A percentile compares a stretch with the other conserved stretches of the same genome.
phyloP scores from a whole-genome alignment of 2,329 filamentous ascomycete genomes.

The Epichloe festucae region DNA sequence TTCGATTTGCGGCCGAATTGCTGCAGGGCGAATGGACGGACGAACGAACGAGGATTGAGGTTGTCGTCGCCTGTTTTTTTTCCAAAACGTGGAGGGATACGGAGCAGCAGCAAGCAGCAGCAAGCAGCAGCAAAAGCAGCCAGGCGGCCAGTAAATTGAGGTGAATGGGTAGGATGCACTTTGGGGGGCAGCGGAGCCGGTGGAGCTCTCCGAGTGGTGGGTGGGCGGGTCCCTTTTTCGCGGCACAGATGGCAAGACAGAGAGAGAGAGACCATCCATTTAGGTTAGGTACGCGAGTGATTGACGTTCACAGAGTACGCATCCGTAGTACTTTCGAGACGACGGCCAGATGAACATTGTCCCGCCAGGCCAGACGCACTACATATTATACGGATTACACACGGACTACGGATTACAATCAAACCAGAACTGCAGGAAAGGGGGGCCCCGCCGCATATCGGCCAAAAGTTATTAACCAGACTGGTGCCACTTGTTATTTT shows the following conservation, averaged over 20 bases:
- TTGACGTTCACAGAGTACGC: too few species aligned
- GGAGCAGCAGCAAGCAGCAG: neutral
- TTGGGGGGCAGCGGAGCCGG: conserved; percentile 2
- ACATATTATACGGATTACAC: too few species aligned
- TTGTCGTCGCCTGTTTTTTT: conserved; percentile 6
- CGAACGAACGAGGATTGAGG: conserved; percentile 1
- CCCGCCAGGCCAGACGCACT: too few species aligned
- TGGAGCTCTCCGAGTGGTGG: conserved; percentile 7
- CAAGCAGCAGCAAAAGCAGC: too few species aligned
- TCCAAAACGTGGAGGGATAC: conserved; percentile 1
- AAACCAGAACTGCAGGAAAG: neutral
- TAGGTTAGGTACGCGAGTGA: too few species aligned
- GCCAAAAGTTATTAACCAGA: too few species aligned
- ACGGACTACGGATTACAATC: too few species aligned
- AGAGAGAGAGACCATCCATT: too few species aligned
- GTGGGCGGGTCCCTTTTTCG: neutral
- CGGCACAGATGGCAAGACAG: neutral
- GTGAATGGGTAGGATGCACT: conserved; percentile 1
- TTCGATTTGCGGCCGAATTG: neutral
- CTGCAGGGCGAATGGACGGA: neutral
- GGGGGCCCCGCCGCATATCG: neutral
- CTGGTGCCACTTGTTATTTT: too few species aligned
- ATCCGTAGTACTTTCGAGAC: too few species aligned
- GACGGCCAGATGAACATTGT: too few species aligned
- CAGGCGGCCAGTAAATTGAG: conserved; percentile 1